Evolutionary conservation across 371 early-diverging fungal genomes (phyloP).

Genomic region (Ordospora pajunii): DNA sequence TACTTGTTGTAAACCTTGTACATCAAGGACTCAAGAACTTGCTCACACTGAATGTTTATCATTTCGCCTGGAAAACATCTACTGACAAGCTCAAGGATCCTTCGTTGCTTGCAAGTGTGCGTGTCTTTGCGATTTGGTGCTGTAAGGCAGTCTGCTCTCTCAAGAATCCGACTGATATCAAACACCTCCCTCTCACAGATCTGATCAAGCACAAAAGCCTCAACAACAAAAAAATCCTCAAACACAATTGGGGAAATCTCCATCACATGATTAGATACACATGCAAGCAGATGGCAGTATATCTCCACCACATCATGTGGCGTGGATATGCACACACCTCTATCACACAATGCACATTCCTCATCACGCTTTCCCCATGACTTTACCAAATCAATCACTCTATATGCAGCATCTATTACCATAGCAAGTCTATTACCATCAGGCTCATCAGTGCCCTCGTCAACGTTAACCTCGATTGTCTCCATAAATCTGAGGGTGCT

Average conservation of each 20-base stretch:
- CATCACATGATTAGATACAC: background rate
- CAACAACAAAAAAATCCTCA: background rate
- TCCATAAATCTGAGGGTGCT: background rate
- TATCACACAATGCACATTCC: background rate
- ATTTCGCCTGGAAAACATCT: background rate
- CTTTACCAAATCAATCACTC: background rate
- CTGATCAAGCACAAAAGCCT: background rate
- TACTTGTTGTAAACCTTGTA: slow-evolving; percentile 32
- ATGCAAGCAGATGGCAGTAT: background rate
- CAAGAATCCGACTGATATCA: background rate
- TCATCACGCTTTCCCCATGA: background rate
- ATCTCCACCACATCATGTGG: background rate
- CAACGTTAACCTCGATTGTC: background rate
- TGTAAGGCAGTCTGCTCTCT: background rate
- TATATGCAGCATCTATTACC: background rate
- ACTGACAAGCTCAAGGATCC: background rate
- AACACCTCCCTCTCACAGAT: slow-evolving; percentile 11
- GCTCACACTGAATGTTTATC: slow-evolving; percentile 52
- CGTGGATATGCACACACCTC: background rate
- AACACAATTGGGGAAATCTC: background rate
- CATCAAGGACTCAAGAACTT: slow-evolving; percentile 50
- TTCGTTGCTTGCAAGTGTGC: too few relatives aligned
- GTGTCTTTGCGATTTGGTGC: background rate
- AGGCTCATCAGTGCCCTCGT: background rate
- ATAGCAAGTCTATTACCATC: background rate